Percentiles rank a stretch among this genome's conserved stretches.
These are phyloP conservation scores for Pyrenochaeta sp. DNA, from an alignment of 2,329 filamentous ascomycete species.

Conservation along the genomic window DNA sequence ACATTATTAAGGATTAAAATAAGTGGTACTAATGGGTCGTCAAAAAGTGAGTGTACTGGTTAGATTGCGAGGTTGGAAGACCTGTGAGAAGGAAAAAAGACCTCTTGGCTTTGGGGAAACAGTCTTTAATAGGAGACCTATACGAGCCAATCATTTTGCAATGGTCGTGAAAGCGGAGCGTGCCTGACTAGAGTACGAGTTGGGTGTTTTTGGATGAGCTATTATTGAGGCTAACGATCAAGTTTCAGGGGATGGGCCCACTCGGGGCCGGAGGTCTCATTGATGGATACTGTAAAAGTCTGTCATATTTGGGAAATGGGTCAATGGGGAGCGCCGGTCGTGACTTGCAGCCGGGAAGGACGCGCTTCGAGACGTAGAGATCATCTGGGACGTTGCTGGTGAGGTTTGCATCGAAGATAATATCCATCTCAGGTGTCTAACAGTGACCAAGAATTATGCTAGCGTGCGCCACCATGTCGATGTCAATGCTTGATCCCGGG, in stretches of 20 bases:
- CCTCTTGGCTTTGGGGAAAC: conserved; percentile 23
- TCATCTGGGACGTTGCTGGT: conserved; percentile 20
- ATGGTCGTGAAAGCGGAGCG: conserved; percentile 24
- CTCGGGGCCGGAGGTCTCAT: conserved; percentile 18
- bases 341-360: conserved; percentile 12
- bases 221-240: conserved; percentile 21
- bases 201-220: conserved; percentile 25
- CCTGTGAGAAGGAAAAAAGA: conserved; percentile 27
- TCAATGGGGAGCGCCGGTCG: conserved; percentile 15
- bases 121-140: conserved; percentile 23
- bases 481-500: conserved; percentile 28
- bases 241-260: conserved; percentile 23
- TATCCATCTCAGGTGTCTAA: conserved; percentile 20
- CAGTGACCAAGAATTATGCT: conserved; percentile 25
- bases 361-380: conserved; percentile 14
- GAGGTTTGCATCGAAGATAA: conserved; percentile 23
- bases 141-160: conserved; percentile 18
- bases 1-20: conserved; percentile 38
- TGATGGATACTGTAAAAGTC: conserved; percentile 23
- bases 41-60: conserved; percentile 31
- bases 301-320: conserved; percentile 25
- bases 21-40: conserved; percentile 21
- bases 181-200: conserved; percentile 29
- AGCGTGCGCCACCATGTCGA: conserved; percentile 11
- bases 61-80: conserved; percentile 27